Conservation (phyloP, 1,284 basidiomycete species). For the Marasmius fiardii region DNA sequence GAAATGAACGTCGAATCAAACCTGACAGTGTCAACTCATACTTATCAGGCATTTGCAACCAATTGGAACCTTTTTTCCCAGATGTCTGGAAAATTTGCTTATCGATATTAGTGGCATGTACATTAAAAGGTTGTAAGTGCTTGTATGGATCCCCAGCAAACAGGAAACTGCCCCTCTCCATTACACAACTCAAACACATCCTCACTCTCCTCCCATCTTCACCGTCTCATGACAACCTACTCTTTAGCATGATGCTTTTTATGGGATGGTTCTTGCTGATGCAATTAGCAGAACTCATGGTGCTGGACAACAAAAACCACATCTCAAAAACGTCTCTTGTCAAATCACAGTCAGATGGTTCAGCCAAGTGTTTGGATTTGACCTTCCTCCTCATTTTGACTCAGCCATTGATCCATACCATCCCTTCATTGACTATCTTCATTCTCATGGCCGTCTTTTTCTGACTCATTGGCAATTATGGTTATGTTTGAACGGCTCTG, state of each 20-base stretch:
- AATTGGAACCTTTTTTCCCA: too few relatives aligned
- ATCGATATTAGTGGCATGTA: too few relatives aligned
- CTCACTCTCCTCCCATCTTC: constrained; percentile 20
- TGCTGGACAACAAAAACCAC: neutral
- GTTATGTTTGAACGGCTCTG: neutral
- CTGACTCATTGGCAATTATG: neutral
- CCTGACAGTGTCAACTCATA: constrained; percentile 22
- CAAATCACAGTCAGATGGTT: too few relatives aligned
- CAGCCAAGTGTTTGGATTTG: too few relatives aligned
- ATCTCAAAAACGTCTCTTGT: too few relatives aligned
- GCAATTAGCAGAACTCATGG: neutral
- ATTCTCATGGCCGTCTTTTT: neutral
- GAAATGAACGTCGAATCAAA: constrained; percentile 25
- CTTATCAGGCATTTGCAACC: constrained; percentile 24
- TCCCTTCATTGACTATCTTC: neutral
- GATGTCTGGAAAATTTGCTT: too few relatives aligned
- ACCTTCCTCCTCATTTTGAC: neutral
- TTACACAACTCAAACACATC: too few relatives aligned
- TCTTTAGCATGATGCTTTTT: constrained; percentile 13
- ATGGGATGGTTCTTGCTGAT: neutral
- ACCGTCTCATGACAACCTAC: constrained; percentile 3
- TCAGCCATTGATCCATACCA: neutral
- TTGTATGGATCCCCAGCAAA: too few relatives aligned
- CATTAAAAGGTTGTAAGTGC: too few relatives aligned
- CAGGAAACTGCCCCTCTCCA: too few relatives aligned